Base-by-base conservation (phyloP, 345 rosid species). In the Rhizophora apiculata region DNA sequence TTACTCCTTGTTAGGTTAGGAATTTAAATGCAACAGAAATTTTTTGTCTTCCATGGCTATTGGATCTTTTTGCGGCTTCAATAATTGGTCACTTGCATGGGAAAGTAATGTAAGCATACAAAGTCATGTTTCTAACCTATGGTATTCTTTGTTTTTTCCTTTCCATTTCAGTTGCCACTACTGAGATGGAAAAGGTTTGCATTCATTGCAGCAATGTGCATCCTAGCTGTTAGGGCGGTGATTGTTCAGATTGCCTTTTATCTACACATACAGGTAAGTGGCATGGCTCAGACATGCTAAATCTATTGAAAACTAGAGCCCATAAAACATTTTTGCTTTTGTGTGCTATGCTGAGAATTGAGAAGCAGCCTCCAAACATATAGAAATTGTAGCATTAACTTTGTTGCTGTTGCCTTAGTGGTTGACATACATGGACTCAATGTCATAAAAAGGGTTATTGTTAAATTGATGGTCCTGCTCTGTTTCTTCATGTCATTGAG, bases 121-220 rank as follows among this genome's bases (percentile, higher is more conserved):
- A 37, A 3, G 6, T 54, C 62, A 36, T 31, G 27, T 58, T 62
- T 52, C 27, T 62, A 34, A 39, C 27, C 19, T 30, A 55, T 63
- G 62, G 36, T 48, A 55, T 60, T 49, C 43, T 24, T 24, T 72
- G 65, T 30, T 64, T 58, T 59, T 10, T 52, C 36, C 66, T 72
- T 60, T 43, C 18, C 49, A 4, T 84, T 79, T 69, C 82, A 94
- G 98, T 71, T 94, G 79, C 98, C 97, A 24, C 71, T 94, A 31
- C 76, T 94, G 73, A 74, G 97, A 85, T 94, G 98, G 98, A 94
- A 94, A 82, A 85, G 90, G 81, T 94, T 80, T 80, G 98, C 98
- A 62, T 78, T 91, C 78, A 84, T 87, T 70, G 98, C 98, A 24
- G 98, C 98, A 2, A 75, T 94, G 88, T 94, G 98, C 85, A 94